Evolutionary conservation across 2,329 filamentous ascomycete genomes (phyloP), one percentile per base, ranked within the genome.

Genomic region (Pestalotiopsis sp.): DNA sequence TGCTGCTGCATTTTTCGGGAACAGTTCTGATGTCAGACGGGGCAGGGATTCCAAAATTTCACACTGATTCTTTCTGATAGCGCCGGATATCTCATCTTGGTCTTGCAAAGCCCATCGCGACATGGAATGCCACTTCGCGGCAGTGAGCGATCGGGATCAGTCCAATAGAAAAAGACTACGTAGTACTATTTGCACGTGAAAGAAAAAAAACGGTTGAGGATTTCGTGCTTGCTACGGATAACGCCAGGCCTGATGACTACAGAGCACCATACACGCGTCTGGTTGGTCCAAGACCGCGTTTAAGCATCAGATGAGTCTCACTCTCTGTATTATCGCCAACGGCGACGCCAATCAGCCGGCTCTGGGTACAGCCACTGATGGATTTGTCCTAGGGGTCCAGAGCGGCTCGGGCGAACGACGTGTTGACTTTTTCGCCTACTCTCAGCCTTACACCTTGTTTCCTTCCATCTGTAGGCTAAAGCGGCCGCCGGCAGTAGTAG

Each of bases 11-110:
- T 66, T 31, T 38, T 31, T 59, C 68, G 68, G 66, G 66, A 65
- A 58, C 68, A 69, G 68, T 66, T 72, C 71, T 74, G 68, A 71
- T 73, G 71, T 74, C 71, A 72, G 73, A 71, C 58, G 66, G 31
- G 31, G 66, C 71, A 73, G 66, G 71, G 73, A 63, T 67, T 17
- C 12, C 11, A 25, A 45, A 49, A n/a, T 52, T 52, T 52, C 45
- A 9, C 20, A 20, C 17, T 52, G 17, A 23, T 52, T 52, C 45
- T 9, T 52, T 9, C 9, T n/a, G 20, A 52, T 52, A 20, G 17
- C 45, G 45, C 45, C 45, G 45, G 45, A 52, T 52, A n/a, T 52
- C 7, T n/a, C 45, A 52, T 52, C 31, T 36, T 36, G 14, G 45
- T 17, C 38, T 41, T 20, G 38, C 20, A 63, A 39, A 12, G 25